phyloP scores from a whole-genome alignment of 2,329 filamentous ascomycete genomes.

The Claviceps citrina region DNA sequence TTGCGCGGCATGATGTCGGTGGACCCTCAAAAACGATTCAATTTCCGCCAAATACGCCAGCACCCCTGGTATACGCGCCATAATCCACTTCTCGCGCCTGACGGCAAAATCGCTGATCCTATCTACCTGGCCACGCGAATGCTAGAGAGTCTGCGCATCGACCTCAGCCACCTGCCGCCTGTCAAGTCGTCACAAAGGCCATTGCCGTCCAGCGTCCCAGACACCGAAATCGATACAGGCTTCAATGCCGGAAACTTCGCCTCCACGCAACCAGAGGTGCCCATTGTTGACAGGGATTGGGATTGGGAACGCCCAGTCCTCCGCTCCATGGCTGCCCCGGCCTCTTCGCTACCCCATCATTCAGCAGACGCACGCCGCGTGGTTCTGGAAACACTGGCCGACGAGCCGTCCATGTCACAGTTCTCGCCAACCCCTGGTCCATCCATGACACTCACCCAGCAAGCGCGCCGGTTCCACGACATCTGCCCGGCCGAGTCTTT shows the following conservation, averaged over 20 bases:
- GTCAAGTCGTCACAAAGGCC: constrained; percentile 29
- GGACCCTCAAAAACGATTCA: constrained; percentile 59
- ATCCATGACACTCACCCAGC: constrained; percentile 74
- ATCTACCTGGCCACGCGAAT: constrained; percentile 83
- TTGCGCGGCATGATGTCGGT: constrained; percentile 87
- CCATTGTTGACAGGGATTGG: constrained; percentile 58
- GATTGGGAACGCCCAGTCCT: constrained; percentile 71
- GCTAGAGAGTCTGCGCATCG: constrained; percentile 80
- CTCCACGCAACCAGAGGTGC: constrained; percentile 74
- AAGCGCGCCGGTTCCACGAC: constrained; percentile 74
- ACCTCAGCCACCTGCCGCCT: constrained; percentile 57
- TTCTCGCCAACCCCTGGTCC: constrained; percentile 69
- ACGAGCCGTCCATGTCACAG: constrained; percentile 76
- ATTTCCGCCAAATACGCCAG: constrained; percentile 69
- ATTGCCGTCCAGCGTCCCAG: constrained; percentile 22
- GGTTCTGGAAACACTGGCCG: constrained; percentile 51
- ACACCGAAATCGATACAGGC: constrained; percentile 55
- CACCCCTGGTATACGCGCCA: constrained; percentile 88
- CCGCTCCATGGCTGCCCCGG: constrained; percentile 32
- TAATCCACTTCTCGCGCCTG: constrained; percentile 59
- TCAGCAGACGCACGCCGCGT: constrained; percentile 22
- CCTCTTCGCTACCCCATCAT: constrained; percentile 20
- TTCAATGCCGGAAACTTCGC: constrained; percentile 39
- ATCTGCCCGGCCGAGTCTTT: constrained; percentile 79
- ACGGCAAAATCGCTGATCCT: constrained; percentile 64